Evolutionary conservation across 192 early-diverging fungal genomes (phyloP).

Genomic region (Podila epigama): DNA sequence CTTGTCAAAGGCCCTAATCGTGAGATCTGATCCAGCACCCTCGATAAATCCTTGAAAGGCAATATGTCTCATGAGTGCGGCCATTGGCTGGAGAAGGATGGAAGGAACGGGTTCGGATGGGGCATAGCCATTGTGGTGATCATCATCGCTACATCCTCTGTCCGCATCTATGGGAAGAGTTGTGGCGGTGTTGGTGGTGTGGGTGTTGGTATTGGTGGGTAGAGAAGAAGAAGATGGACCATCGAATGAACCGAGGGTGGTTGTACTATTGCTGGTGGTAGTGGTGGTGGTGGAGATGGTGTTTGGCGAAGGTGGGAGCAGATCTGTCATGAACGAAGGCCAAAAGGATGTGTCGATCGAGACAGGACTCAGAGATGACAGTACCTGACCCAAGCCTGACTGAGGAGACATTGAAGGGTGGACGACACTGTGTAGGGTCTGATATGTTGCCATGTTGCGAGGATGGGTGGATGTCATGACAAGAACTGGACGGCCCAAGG

Average conservation of each 20-base stretch:
- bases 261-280: not conserved
- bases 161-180: no score
- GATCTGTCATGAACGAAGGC: not conserved
- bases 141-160: no score
- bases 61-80: constrained; percentile 51
- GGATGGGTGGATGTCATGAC: not conserved
- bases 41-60: constrained; percentile 52
- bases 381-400: not conserved
- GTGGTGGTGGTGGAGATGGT: not conserved
- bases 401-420: not conserved
- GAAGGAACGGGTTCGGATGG: not conserved
- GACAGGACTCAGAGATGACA: not conserved
- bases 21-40: constrained; percentile 60
- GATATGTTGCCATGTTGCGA: not conserved
- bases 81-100: constrained; percentile 22
- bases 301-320: not conserved
- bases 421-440: not conserved
- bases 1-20: constrained; percentile 52
- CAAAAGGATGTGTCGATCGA: not conserved
- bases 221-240: not conserved
- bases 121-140: not conserved
- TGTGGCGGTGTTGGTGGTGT: no score
- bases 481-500: not conserved
- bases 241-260: not conserved
- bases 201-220: not conserved